Conservation (phyloP, 2,329 filamentous ascomycete species). For the Canariomyces notabilis region DNA sequence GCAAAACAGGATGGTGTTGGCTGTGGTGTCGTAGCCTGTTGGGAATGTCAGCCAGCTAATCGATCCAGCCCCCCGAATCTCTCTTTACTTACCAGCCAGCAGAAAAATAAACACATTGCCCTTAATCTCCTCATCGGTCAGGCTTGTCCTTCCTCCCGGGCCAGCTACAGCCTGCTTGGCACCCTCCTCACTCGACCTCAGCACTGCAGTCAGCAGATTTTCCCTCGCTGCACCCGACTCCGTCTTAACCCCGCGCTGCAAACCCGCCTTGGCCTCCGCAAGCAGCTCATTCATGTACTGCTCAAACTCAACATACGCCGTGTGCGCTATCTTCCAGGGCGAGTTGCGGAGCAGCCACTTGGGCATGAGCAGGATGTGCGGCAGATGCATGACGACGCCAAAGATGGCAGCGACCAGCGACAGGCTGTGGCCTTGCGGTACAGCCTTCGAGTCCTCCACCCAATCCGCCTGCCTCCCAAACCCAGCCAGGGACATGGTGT, state of each 20-base stretch:
- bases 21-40: conserved; percentile 2
- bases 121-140: not conserved
- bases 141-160: not conserved
- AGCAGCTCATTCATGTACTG: not conserved
- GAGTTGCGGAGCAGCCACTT: no score
- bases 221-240: no score
- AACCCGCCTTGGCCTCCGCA: not conserved
- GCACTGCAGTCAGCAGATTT: no score
- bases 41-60: not conserved
- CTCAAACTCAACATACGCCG: not conserved
- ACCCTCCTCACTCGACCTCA: not conserved
- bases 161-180: not conserved
- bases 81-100: conserved; percentile 2
- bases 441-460: not conserved
- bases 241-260: not conserved
- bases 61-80: no score
- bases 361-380: no score
- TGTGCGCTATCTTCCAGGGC: no score
- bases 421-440: not conserved
- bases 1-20: conserved; percentile 1
- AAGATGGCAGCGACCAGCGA: not conserved
- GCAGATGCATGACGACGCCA: not conserved
- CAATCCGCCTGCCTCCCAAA: not conserved
- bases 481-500: not conserved
- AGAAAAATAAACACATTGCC: conserved; percentile 4